phyloP scores from a whole-genome alignment of 129 eudicot genomes.

The Smallanthus sonchifolius region DNA sequence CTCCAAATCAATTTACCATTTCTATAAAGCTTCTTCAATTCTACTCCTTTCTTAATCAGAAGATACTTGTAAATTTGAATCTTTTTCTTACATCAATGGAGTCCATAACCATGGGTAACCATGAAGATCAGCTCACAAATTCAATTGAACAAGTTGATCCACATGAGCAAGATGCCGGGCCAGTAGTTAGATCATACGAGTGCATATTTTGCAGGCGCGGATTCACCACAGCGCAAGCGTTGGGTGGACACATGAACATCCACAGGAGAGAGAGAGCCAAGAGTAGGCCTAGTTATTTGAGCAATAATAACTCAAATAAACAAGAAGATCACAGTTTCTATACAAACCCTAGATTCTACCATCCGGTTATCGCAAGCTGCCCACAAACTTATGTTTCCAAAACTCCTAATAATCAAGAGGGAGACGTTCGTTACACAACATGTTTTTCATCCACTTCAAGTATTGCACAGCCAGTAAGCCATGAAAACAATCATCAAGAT shows the following conservation, averaged over 20 bases:
- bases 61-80: not conserved
- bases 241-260: slow-evolving; percentile 91
- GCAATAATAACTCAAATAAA: slow-evolving; percentile 22
- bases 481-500: slow-evolving; percentile 18
- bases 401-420: slow-evolving; percentile 25
- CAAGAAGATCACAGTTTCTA: slow-evolving; percentile 20
- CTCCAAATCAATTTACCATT: slow-evolving; percentile 10
- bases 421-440: not conserved
- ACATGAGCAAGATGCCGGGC: slow-evolving; percentile 20
- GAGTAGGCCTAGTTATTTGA: slow-evolving; percentile 20
- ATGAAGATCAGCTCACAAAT: slow-evolving; percentile 27
- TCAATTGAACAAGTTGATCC: slow-evolving; percentile 43
- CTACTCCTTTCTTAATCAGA: slow-evolving; percentile 18
- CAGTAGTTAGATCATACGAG: slow-evolving; percentile 52
- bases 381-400: slow-evolving; percentile 24
- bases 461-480: not conserved
- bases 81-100: slow-evolving; percentile 21
- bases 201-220: slow-evolving; percentile 83
- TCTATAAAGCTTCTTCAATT: not conserved
- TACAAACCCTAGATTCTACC: slow-evolving; percentile 36
- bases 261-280: slow-evolving; percentile 70
- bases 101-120: slow-evolving; percentile 15
- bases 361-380: slow-evolving; percentile 36
- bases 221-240: slow-evolving; percentile 77
- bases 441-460: slow-evolving; percentile 35